Base-by-base conservation (phyloP, 306 rosid genomes). In the Rosa rugosa region DNA sequence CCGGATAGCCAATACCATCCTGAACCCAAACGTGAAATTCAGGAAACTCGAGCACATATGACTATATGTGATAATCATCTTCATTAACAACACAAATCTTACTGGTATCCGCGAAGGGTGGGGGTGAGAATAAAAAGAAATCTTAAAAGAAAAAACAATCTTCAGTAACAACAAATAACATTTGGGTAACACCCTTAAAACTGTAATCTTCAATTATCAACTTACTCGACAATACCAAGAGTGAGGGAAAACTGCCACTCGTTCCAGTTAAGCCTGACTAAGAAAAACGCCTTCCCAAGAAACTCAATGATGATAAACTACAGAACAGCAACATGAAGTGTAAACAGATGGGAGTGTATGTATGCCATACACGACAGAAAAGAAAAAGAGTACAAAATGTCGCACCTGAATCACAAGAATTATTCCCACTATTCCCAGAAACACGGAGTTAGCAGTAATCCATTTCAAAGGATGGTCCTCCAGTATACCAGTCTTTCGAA, bases 401-500 rank as follows among this genome's bases (percentile, higher is more conserved):
- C 87, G 75, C 75, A 91, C 98, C 94, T 94, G 98, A 63, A 92
- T 90, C 31, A 84, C 81, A 38, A 90, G 41, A 69, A 97, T 88
- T 69, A 82, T 12, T 77, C 81, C 94, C 57, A 86, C 85, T 57
- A 94, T 89, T 80, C 89, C 97, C 45, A 91, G 80, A 65, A 94
- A 94, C 49, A 91, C 86, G 73, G 79, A 89, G 81, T 94, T 94
- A 73, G 78, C 84, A 8, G 89, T 84, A 69, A 91, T 75, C 63
- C 98, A 95, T 75, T 81, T 83, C 84, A 87, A 87, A 31, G 90
- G 50, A 0, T 22, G 82, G 75, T 89, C 87, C 49, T 72, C 44
- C n/a, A n/a, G n/a, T 60, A 89, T 89, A 73, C 89, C 97, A 2
- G 94, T 92, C 83, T 94, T 94, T 45, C 96, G 87, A 20, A 96